Evolutionary conservation across 805 yeast genomes (phyloP).

Genomic region (Wickerhamomyces bovis): DNA sequence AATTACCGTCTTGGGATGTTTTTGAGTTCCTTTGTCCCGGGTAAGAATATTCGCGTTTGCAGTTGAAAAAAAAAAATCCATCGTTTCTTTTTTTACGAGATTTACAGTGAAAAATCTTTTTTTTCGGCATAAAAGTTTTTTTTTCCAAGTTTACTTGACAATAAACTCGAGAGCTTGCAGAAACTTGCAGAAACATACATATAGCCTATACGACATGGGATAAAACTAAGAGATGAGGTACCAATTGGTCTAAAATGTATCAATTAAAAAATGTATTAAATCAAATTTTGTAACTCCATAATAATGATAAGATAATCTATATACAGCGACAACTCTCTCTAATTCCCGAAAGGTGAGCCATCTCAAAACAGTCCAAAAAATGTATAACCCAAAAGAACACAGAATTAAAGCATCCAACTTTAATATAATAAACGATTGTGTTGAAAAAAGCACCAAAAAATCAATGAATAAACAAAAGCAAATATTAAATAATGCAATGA

Average conservation of each 20-base stretch:
- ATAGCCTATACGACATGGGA: too few relatives aligned
- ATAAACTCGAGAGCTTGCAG: not conserved
- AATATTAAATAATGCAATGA: not conserved
- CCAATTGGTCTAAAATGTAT: not conserved
- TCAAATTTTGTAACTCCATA: not conserved
- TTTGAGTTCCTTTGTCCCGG: too few relatives aligned
- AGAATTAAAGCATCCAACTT: not conserved
- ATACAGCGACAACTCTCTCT: not conserved
- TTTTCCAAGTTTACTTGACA: not conserved
- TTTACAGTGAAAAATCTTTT: too few relatives aligned
- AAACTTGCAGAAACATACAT: not conserved
- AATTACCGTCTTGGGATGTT: too few relatives aligned
- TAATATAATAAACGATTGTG: not conserved
- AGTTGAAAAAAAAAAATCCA: too few relatives aligned
- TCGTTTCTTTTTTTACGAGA: too few relatives aligned
- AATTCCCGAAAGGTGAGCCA: not conserved
- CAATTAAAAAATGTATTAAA: not conserved
- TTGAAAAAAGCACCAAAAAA: not conserved
- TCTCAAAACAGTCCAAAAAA: not conserved
- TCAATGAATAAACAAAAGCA: not conserved
- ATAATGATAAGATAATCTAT: not conserved
- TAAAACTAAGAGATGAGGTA: not conserved
- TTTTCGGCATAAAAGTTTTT: not conserved
- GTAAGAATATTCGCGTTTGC: too few relatives aligned
- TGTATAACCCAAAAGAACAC: not conserved